Evolutionary conservation across 495 filamentous ascomycete species (phyloP), one percentile per base, ranked within the genome.

Genomic region (Talaromyces proteolyticus): DNA sequence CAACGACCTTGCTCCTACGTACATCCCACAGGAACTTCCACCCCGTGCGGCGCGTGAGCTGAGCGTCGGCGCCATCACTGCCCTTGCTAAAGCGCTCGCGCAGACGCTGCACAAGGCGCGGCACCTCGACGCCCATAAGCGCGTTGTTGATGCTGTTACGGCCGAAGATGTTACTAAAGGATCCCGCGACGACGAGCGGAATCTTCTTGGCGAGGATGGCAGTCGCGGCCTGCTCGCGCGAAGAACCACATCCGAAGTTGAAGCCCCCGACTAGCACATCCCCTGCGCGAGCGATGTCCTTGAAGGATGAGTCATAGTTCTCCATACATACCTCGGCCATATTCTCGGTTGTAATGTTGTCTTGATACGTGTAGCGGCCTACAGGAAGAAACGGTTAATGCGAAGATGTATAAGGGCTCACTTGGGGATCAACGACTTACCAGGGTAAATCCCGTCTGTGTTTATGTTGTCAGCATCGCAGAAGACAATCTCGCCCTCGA

Each of bases 1-100:
- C 73, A 1, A 64, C 72, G 4, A 96, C 84, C 47, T 67, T 78
- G 55, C 82, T 88, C 41, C 81, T 70, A 43, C 77, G 63, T 2
- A 96, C 86, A 66, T 96, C 88, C 92, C 92, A 96, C 26, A 75
- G 75, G 36, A 96, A 69, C 34, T 68, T 89, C 92, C 93, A 98
- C 39, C 91, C 92, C 0, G 93, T 96, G 14, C 91, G 76, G 24
- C 87, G 76, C 7, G 92, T 95, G 29, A 81, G 67, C 43, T 54
- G 40, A 42, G 37, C 16, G 37, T 57, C 66, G 5, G 57, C 53
- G 20, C 47, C 44, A n/a, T 64, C 57, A 63, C 82, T 87, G 29
- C 79, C 70, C 14, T 62, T 18, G 41, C 26, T 51, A 58, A 60
- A 57, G 0, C 70, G 68, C 50, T 82, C 79, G 6, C 88, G 64